Conservation (phyloP, 106 monocot genomes). For the Allium sativum region DNA sequence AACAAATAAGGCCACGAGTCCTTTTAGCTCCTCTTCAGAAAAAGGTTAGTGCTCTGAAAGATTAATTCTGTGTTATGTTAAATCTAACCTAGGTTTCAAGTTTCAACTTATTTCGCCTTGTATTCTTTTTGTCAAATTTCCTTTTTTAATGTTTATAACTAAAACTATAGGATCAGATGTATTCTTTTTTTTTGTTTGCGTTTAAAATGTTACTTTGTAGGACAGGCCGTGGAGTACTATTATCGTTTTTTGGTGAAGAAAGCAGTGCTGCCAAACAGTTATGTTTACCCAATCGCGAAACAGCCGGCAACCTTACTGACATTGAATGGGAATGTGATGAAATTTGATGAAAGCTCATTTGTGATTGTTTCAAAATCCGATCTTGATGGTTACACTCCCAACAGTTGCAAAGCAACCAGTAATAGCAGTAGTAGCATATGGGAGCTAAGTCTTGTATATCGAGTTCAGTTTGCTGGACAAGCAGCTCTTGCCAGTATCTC, state of each 20-base stretch:
- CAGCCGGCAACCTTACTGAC: conserved; percentile 16
- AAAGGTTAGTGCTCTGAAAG: conserved; percentile 30
- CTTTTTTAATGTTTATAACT: too few species aligned
- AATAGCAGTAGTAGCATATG: conserved; percentile 15
- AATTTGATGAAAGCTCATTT: conserved; percentile 67
- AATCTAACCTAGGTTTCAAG: too few species aligned
- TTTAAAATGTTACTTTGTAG: too few species aligned
- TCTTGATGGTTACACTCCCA: conserved; percentile 45
- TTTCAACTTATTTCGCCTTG: too few species aligned
- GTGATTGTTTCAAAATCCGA: conserved; percentile 66
- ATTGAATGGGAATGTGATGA: conserved; percentile 13
- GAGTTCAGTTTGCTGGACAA: conserved; percentile 58
- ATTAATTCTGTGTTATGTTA: neutral
- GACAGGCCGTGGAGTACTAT: conserved; percentile 86
- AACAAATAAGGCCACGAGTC: conserved; percentile 66
- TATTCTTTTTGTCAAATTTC: too few species aligned
- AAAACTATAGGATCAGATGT: neutral
- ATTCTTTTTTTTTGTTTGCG: neutral
- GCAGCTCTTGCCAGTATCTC: conserved; percentile 60
- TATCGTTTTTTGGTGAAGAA: conserved; percentile 30
- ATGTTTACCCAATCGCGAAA: conserved; percentile 16
- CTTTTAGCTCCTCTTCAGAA: conserved; percentile 83
- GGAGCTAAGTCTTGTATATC: conserved; percentile 63
- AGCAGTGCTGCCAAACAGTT: conserved; percentile 15
- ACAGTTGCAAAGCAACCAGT: neutral